Percentiles rank a stretch among this genome's conserved stretches.
phyloP scores from a whole-genome alignment of 2,329 filamentous ascomycete genomes.

The Penicillium sclerotigenum region DNA sequence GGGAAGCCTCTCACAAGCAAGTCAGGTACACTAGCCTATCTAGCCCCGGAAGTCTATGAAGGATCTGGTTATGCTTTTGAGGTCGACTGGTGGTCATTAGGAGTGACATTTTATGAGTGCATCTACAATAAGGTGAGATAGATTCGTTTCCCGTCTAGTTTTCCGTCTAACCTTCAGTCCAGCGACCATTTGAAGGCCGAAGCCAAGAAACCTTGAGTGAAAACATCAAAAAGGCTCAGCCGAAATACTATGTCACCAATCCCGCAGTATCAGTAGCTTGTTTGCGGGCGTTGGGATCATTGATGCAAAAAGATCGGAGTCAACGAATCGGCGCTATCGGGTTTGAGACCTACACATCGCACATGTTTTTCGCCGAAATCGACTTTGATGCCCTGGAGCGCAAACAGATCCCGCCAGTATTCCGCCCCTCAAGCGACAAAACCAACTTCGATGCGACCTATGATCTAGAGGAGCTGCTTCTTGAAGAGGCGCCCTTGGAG shows the following conservation, averaged over 20 bases:
- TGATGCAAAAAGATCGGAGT: slow-evolving; percentile 75
- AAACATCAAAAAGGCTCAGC: slow-evolving; percentile 75
- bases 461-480: slow-evolving; percentile 85
- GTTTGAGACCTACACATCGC: slow-evolving; percentile 80
- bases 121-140: slow-evolving; percentile 86
- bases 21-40: slow-evolving; percentile 91
- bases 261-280: slow-evolving; percentile 86
- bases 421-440: slow-evolving; percentile 91
- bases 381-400: slow-evolving; percentile 81
- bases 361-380: slow-evolving; percentile 83
- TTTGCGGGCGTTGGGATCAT: slow-evolving; percentile 79
- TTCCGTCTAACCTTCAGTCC: slow-evolving; percentile 30
- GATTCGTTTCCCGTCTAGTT: not conserved
- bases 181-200: slow-evolving; percentile 91
- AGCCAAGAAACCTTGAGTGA: slow-evolving; percentile 76
- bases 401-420: slow-evolving; percentile 87
- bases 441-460: slow-evolving; percentile 99
- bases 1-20: slow-evolving; percentile 86
- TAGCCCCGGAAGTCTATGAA: slow-evolving; percentile 91
- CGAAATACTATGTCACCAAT: slow-evolving; percentile 87
- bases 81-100: slow-evolving; percentile 98
- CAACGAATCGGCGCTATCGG: slow-evolving; percentile 77
- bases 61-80: slow-evolving; percentile 85
- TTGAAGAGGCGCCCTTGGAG: slow-evolving; percentile 93
- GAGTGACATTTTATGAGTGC: slow-evolving; percentile 98